phyloP scores from a whole-genome alignment of 2,329 filamentous ascomycete genomes.

The Biscogniauxia sp. region DNA sequence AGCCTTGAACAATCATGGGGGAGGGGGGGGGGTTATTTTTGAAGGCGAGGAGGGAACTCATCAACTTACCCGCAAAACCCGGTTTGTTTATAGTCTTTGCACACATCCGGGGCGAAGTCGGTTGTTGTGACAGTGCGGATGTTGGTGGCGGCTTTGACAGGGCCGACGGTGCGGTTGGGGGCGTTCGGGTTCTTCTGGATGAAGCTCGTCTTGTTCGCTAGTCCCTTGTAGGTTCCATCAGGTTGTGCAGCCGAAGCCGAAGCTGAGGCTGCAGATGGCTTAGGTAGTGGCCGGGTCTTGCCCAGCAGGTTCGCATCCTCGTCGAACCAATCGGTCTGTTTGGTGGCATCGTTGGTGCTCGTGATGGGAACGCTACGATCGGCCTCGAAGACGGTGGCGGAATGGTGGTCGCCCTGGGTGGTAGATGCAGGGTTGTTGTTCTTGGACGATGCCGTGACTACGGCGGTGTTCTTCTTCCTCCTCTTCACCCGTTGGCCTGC shows the following conservation, averaged over 20 bases:
- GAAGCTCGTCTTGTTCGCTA: conserved; percentile 69
- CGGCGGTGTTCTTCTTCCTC: conserved; percentile 65
- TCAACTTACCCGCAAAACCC: conserved; percentile 56
- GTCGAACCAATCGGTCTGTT: conserved; percentile 85
- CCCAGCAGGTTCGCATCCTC: conserved; percentile 64
- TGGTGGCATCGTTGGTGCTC: conserved; percentile 82
- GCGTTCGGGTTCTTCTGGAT: conserved; percentile 80
- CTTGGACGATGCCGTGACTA: conserved; percentile 64
- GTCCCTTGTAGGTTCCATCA: conserved; percentile 74
- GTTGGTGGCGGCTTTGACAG: conserved; percentile 84
- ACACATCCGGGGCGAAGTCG: conserved; percentile 90
- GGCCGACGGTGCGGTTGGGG: conserved; percentile 69
- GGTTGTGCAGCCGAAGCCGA: conserved; percentile 27
- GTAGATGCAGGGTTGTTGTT: conserved; percentile 36
- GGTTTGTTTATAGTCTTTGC: conserved; percentile 89
- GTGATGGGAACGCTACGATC: conserved; percentile 62
- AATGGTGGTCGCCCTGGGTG: conserved; percentile 37
- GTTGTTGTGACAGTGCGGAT: conserved; percentile 86
- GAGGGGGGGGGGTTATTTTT: too few species aligned
- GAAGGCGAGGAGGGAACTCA: too few species aligned
- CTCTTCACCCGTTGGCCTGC: conserved; percentile 76
- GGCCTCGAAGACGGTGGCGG: conserved; percentile 55
- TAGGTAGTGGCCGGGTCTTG: conserved; percentile 45
- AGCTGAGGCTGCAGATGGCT: conserved; percentile 11
- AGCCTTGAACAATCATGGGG: neutral